Evolutionary conservation across 306 rosid genomes (phyloP).

Genomic region (Sphenostylis stenocarpa): DNA sequence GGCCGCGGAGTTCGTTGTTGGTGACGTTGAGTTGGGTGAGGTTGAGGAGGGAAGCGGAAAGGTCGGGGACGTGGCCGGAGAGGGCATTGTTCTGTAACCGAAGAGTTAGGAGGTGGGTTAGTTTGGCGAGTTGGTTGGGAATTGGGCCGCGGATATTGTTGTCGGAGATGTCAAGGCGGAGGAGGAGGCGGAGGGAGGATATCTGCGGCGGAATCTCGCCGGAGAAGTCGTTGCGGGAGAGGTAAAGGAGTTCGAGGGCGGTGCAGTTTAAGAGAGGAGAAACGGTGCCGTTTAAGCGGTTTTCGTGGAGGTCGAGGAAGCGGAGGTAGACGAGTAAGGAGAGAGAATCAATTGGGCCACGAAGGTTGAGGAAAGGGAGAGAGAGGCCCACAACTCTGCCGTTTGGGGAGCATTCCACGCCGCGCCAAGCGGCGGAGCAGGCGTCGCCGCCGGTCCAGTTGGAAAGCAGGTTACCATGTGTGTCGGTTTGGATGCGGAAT

Average conservation of each 20-base stretch:
- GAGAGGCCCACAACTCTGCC: slow-evolving; percentile 62
- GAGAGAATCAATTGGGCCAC: slow-evolving; percentile 72
- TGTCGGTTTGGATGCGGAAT: slow-evolving; percentile 69
- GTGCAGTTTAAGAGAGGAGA: slow-evolving; percentile 65
- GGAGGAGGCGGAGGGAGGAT: slow-evolving; percentile 48
- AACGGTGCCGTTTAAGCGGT: slow-evolving; percentile 81
- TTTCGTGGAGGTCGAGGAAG: slow-evolving; percentile 76
- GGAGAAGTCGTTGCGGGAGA: slow-evolving; percentile 82
- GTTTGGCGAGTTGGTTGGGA: slow-evolving; percentile 39
- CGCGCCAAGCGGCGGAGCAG: slow-evolving; percentile 66
- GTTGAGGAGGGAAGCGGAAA: slow-evolving; percentile 49
- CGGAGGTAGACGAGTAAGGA: slow-evolving; percentile 70
- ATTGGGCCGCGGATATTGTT: slow-evolving; percentile 79
- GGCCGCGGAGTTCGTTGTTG: slow-evolving; percentile 76
- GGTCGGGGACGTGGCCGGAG: slow-evolving; percentile 70
- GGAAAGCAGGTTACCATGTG: slow-evolving; percentile 70
- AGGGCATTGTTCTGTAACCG: slow-evolving; percentile 80
- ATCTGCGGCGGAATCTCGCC: slow-evolving; percentile 65
- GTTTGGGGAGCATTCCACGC: slow-evolving; percentile 68
- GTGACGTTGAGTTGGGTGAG: slow-evolving; percentile 74
- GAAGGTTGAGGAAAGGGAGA: slow-evolving; percentile 75
- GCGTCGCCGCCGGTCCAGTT: slow-evolving; percentile 79
- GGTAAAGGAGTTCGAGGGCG: slow-evolving; percentile 72
- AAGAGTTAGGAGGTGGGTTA: slow-evolving; percentile 70
- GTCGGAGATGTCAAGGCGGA: slow-evolving; percentile 81